phyloP scores from a whole-genome alignment of 2,329 filamentous ascomycete species.

The Cladobotryum mycophilum region DNA sequence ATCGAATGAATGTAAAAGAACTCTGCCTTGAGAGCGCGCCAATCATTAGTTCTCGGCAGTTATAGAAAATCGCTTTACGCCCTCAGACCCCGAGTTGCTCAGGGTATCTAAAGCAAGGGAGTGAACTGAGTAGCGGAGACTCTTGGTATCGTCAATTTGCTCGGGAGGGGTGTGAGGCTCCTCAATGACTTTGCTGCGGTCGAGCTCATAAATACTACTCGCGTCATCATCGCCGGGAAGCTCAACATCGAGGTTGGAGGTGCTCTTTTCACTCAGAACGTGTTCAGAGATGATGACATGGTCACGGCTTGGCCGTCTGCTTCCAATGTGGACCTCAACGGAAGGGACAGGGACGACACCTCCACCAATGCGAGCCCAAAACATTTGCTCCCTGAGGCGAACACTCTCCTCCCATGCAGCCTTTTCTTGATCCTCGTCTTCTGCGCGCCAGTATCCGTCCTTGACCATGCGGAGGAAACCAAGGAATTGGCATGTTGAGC shows the following conservation, averaged over 20 bases:
- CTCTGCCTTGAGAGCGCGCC: no score
- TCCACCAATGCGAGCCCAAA: slow-evolving; percentile 89
- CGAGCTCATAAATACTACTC: slow-evolving; percentile 5
- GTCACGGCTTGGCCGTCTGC: slow-evolving; percentile 30
- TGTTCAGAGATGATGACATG: not conserved
- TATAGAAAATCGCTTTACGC: slow-evolving; percentile 22
- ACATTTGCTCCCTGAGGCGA: slow-evolving; percentile 86
- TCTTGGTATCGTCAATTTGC: slow-evolving; percentile 21
- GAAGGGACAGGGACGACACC: slow-evolving; percentile 68
- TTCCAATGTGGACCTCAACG: slow-evolving; percentile 21
- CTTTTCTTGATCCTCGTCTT: slow-evolving; percentile 77
- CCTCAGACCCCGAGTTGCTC: slow-evolving; percentile 8
- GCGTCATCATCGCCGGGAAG: slow-evolving; percentile 6
- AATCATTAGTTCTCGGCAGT: slow-evolving; percentile 4
- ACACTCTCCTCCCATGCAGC: slow-evolving; percentile 94
- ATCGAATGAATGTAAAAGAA: not conserved
- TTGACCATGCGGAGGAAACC: slow-evolving; percentile 87
- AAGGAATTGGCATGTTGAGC: slow-evolving; percentile 86
- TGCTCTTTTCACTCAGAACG: not conserved
- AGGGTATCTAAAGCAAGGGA: slow-evolving; percentile 19
- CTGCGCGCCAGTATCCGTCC: slow-evolving; percentile 84
- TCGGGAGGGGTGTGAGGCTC: slow-evolving; percentile 22
- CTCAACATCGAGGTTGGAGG: slow-evolving; percentile 1
- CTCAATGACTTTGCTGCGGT: not conserved
- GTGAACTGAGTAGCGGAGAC: slow-evolving; percentile 21